phyloP scores from a whole-genome alignment of 768 basidiomycete species.

The Boletus reticuloceps region DNA sequence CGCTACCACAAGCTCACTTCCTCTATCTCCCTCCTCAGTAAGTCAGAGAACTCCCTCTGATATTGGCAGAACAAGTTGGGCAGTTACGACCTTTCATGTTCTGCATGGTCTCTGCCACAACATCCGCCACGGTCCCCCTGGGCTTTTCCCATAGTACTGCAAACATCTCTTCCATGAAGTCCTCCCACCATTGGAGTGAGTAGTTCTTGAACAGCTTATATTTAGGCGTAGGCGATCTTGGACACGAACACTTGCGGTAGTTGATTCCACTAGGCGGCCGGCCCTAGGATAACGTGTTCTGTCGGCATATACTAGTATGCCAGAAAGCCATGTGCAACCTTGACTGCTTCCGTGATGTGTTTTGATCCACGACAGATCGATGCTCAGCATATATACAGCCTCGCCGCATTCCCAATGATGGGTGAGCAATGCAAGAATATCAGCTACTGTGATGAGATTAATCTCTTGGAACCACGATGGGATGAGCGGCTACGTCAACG shows the following conservation, averaged over 20 bases:
- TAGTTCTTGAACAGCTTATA: background rate
- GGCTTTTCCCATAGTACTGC: slow-evolving; percentile 16
- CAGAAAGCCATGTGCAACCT: slow-evolving; percentile 7
- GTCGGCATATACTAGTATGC: background rate
- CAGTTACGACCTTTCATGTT: background rate
- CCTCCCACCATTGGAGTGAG: slow-evolving; percentile 21
- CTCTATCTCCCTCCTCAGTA: slow-evolving; percentile 12
- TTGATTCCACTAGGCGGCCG: background rate
- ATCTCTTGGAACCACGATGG: slow-evolving; percentile 2
- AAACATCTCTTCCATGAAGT: slow-evolving; percentile 15
- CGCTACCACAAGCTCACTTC: background rate
- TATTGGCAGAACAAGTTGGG: background rate
- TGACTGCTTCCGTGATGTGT: slow-evolving; percentile 7
- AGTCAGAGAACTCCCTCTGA: slow-evolving; percentile 9
- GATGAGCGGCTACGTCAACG: slow-evolving; percentile 22
- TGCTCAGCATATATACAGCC: slow-evolving; percentile 1
- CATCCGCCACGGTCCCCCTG: slow-evolving; percentile 6
- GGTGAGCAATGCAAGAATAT: slow-evolving; percentile 24
- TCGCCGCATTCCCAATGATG: slow-evolving; percentile 18
- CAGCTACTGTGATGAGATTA: slow-evolving; percentile 21
- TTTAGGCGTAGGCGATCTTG: background rate
- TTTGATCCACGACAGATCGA: slow-evolving; percentile 4
- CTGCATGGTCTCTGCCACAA: background rate
- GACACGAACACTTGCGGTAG: background rate
- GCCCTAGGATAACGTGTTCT: too few relatives aligned